phyloP scores from a whole-genome alignment of 2,329 filamentous ascomycete species.

The Chalara sp. region DNA sequence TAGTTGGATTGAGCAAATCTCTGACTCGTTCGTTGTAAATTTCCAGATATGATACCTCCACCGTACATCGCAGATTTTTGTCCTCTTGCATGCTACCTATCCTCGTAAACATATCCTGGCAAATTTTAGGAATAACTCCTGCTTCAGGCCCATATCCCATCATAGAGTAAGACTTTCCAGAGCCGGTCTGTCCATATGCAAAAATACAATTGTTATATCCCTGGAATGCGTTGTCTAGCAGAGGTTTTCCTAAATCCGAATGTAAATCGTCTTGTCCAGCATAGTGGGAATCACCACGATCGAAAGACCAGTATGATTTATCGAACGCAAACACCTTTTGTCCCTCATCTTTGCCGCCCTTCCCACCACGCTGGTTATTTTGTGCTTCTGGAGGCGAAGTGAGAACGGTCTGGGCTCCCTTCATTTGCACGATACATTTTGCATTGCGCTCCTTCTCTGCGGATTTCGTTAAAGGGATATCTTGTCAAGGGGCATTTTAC shows the following conservation, averaged over 20 bases:
- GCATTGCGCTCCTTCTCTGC: conserved; percentile 82
- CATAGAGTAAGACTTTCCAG: conserved; percentile 99
- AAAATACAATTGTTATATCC: conserved; percentile 99
- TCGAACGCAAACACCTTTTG: conserved; percentile 92
- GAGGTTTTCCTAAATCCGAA: conserved; percentile 76
- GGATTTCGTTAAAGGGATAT: background rate
- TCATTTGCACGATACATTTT: conserved; percentile 98
- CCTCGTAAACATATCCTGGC: conserved; percentile 92
- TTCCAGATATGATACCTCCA: conserved; percentile 97
- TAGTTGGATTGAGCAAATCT: conserved; percentile 89
- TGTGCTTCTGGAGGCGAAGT: conserved; percentile 60
- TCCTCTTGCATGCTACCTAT: conserved; percentile 68
- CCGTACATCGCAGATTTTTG: conserved; percentile 76
- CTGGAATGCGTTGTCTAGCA: conserved; percentile 95
- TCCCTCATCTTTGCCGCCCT: conserved; percentile 61
- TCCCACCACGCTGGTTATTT: conserved; percentile 46
- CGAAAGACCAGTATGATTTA: conserved; percentile 96
- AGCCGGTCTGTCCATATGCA: conserved; percentile 96
- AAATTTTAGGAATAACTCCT: conserved; percentile 94
- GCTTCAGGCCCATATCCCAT: conserved; percentile 98
- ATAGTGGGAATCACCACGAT: conserved; percentile 72
- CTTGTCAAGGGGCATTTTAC: background rate
- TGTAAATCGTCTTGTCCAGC: conserved; percentile 88
- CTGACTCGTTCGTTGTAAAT: conserved; percentile 98
- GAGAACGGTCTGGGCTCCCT: conserved; percentile 83